Evolutionary conservation across 768 basidiomycete species (phyloP), one percentile per base, ranked within the genome.

Genomic region (Leucogyrophana mollusca): DNA sequence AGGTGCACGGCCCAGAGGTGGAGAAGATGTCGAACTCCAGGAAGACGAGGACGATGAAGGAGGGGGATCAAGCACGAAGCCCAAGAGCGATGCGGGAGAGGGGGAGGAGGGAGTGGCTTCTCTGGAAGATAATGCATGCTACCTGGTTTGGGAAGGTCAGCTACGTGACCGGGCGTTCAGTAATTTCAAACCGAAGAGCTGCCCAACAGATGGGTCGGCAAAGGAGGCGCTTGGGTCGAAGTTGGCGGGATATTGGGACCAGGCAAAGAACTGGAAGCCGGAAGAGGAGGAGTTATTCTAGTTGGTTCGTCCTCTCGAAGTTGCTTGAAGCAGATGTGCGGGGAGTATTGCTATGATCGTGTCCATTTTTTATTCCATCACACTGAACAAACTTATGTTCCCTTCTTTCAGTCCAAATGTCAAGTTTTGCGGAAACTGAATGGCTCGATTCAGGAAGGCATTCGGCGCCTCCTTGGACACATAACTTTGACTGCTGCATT

Each of bases 191-290:
- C 85, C 87, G 25, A 85, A 80, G 71, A 82, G 76, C 44, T 90
- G 88, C 55, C 89, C 88, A 23, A 90, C 88, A 0, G 96, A 99
- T 63, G 69, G 77, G 18, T 76, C 83, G 30, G 95, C 92, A 10
- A 90, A 89, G 67, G 94, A 96, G 55, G 74, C 81, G 40, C 73
- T 98, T 21, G 94, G 94, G 1, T 77, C 80, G 48, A 92, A 84
- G 74, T 64, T 93, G 66, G 84, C 85, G 39, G 90, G 91, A 0
- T 89, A 93, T 62, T 98, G 94, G 94, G 95, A 97, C 64, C 79
- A 90, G 66, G 84, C 92, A 22, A 96, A 94, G 81, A 87, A 89
- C 58, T 91, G 85, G 81, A 88, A 81, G 62, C 77, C 82, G 4
- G 85, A 88, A 64, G 90, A 92, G 44, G 87, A 90, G 54, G 86